Evolutionary conservation across 2,329 filamentous ascomycete genomes (phyloP), one percentile per base, ranked within the genome.

Genomic region (Plenodomus tracheiphilus): DNA sequence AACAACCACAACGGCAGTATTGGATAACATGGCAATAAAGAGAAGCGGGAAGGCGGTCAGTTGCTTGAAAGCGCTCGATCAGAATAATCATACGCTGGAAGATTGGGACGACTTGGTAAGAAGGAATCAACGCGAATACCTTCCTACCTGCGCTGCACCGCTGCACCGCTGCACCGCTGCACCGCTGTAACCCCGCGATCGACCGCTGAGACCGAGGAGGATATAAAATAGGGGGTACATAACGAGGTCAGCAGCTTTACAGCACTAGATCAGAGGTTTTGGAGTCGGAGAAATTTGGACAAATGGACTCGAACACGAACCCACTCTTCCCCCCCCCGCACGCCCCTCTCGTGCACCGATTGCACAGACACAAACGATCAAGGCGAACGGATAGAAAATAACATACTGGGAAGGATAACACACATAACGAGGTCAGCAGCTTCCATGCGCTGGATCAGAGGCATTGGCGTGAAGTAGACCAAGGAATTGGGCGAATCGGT

Each of bases 41-140:
- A 46, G 15, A 40, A 39, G 36, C 18, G 35, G 34, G 32, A 47
- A 43, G 18, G 36, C 39, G 39, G 43, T 43, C 39, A 43, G 39
- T n/a, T 28, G 16, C 20, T 36, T 16, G 18, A 36, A 25, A 17
- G 30, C 10, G 30, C 28, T 42, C 39, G 39, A 46, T 44, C 37
- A 45, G 46, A 45, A 41, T 28, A 40, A 41, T 15, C 21, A 38
- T 36, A 20, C 7, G 42, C 13, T 19, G 15, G 34, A 32, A 34
- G 9, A 25, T 4, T 30, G 4, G 15, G 4, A 32, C 4, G 28
- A 32, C 28, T 32, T 32, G 6, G 28, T 4, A 6, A 8, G 28
- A 32, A 11, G 21, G 39, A 40, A 11, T 30, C 39, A 13, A 39
- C 4, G 28, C 6, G 28, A 10, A 32, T 10, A 15, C 4, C 28